Conservation (phyloP, 192 early-diverging fungal genomes). For the Coemansia sp. region DNA sequence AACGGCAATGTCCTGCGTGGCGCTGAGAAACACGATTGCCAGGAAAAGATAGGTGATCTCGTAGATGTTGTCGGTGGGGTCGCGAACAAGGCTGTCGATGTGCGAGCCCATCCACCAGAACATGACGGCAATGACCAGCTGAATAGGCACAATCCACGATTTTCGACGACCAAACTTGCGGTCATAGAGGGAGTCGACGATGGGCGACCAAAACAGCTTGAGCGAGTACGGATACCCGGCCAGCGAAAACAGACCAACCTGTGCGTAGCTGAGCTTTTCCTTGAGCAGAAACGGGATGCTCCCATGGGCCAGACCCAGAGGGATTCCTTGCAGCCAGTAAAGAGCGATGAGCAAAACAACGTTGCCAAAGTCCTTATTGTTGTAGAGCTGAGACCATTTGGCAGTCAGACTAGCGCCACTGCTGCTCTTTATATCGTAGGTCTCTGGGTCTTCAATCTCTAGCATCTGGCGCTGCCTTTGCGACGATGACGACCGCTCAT, state of each 20-base stretch:
- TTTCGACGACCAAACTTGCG: slow-evolving; percentile 85
- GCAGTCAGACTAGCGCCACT: not conserved
- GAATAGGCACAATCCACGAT: slow-evolving; percentile 99
- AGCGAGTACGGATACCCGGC: slow-evolving; percentile 96
- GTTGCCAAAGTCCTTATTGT: slow-evolving; percentile 53
- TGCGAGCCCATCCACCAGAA: slow-evolving; percentile 75
- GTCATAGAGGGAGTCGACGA: slow-evolving; percentile 88
- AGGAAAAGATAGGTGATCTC: slow-evolving; percentile 76
- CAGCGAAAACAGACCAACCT: slow-evolving; percentile 92
- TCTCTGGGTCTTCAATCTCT: slow-evolving; percentile 41
- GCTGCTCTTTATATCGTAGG: slow-evolving; percentile 10
- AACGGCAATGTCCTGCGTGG: slow-evolving; percentile 84
- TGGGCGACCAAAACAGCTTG: slow-evolving; percentile 97
- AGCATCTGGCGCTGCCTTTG: slow-evolving; percentile 41
- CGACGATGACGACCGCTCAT: slow-evolving; percentile 16
- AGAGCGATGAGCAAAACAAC: slow-evolving; percentile 51
- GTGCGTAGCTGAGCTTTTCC: slow-evolving; percentile 82
- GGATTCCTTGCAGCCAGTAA: slow-evolving; percentile 92
- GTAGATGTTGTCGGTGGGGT: slow-evolving; percentile 45
- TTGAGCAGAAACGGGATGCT: slow-evolving; percentile 95
- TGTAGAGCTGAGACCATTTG: slow-evolving; percentile 35
- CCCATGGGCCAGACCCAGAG: slow-evolving; percentile 86
- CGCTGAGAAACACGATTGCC: slow-evolving; percentile 85
- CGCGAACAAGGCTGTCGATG: slow-evolving; percentile 68
- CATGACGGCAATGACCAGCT: slow-evolving; percentile 73